Conservation (phyloP, 306 rosid genomes). For the Gastrolobium bilobum region DNA sequence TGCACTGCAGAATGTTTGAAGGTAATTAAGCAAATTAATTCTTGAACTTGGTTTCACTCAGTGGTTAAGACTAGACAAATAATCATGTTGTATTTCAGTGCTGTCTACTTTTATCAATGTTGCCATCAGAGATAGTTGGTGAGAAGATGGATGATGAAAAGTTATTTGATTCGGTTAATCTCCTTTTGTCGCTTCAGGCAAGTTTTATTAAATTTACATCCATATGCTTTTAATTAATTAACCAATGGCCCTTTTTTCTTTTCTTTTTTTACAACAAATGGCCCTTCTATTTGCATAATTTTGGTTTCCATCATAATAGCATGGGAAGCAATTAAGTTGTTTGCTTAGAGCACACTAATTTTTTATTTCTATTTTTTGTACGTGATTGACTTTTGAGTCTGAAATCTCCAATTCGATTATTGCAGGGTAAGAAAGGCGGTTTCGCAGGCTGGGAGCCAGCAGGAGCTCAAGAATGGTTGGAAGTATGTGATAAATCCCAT, state of each 20-base stretch:
- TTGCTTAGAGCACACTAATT: not conserved
- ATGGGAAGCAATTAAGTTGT: too few species aligned
- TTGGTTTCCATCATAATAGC: too few species aligned
- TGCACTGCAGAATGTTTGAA: slow-evolving; percentile 71
- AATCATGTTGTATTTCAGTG: slow-evolving; percentile 47
- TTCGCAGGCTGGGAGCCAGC: slow-evolving; percentile 76
- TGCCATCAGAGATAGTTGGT: slow-evolving; percentile 64
- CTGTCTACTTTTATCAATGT: slow-evolving; percentile 60
- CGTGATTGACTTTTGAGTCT: not conserved
- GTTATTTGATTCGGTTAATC: too few species aligned
- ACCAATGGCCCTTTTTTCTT: too few species aligned
- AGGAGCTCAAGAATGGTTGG: slow-evolving; percentile 62
- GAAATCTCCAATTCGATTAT: not conserved
- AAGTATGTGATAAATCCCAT: slow-evolving; percentile 56
- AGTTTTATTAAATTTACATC: too few species aligned
- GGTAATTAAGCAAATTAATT: slow-evolving; percentile 42
- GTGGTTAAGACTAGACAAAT: not conserved
- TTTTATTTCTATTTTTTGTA: not conserved
- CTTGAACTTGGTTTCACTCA: not conserved
- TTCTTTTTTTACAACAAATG: too few species aligned
- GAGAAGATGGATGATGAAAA: too few species aligned
- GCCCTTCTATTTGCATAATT: too few species aligned
- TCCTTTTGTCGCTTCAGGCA: too few species aligned
- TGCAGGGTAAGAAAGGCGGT: slow-evolving; percentile 76
- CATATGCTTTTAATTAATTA: too few species aligned